Percentiles rank a stretch among this genome's conserved stretches.
Conservation (phyloP, 176 grass and related monocot genomes). For the Juncus effusus region DNA sequence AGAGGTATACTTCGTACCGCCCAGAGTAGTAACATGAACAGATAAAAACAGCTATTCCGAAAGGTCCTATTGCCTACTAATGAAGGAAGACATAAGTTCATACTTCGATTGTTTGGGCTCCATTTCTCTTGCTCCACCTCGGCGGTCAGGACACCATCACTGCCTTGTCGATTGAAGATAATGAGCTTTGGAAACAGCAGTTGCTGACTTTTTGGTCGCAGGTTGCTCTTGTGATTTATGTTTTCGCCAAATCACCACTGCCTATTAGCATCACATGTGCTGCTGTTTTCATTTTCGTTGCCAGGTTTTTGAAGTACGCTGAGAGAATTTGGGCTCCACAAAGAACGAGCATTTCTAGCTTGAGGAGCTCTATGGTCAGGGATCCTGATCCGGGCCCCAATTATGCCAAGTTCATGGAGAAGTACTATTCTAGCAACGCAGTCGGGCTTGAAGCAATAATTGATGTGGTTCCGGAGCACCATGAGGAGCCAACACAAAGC, state of each 20-base stretch:
- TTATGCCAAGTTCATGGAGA: constrained; percentile 73
- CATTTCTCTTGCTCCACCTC: constrained; percentile 69
- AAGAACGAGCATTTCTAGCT: constrained; percentile 46
- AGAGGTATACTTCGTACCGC: no score
- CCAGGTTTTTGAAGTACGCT: constrained; percentile 41
- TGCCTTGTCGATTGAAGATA: constrained; percentile 37
- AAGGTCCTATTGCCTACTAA: no score
- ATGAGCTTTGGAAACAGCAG: constrained; percentile 41
- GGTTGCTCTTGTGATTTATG: constrained; percentile 41
- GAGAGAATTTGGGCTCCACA: constrained; percentile 50
- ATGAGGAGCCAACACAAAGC: background rate
- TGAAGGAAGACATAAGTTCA: no score
- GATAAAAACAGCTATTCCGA: no score
- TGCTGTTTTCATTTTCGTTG: constrained; percentile 46
- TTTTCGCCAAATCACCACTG: constrained; percentile 44
- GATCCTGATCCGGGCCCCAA: constrained; percentile 56
- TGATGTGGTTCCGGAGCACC: constrained; percentile 31
- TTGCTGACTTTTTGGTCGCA: constrained; percentile 40
- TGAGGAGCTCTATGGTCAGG: constrained; percentile 46
- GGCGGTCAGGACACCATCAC: constrained; percentile 70
- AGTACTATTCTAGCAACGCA: constrained; percentile 48
- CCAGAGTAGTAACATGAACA: no score
- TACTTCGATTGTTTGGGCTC: constrained; percentile 20
- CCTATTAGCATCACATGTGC: constrained; percentile 14
- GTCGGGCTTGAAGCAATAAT: constrained; percentile 40